A percentile compares a stretch with the other conserved stretches of the same genome.
Evolutionary conservation across 495 filamentous ascomycete genomes (phyloP).

Genomic region (Lepidopterella palustris): DNA sequence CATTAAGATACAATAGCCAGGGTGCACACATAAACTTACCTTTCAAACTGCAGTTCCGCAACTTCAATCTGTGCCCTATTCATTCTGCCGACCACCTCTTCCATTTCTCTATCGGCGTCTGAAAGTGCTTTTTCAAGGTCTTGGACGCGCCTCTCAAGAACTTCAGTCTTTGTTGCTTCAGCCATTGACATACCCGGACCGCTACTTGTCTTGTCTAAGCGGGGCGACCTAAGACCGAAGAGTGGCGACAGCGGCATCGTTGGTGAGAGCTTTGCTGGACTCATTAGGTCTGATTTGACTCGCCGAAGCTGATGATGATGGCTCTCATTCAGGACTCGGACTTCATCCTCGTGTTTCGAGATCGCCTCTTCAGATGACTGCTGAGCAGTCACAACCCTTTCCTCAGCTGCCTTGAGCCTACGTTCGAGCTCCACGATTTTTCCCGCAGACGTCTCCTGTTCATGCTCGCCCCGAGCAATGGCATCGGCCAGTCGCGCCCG

Average conservation of each 20-base stretch:
- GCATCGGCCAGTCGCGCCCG: conserved; percentile 77
- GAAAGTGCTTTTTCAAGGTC: conserved; percentile 77
- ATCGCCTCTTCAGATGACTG: conserved; percentile 80
- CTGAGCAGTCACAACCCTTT: conserved; percentile 75
- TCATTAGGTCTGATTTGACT: conserved; percentile 47
- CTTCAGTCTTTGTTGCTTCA: conserved; percentile 63
- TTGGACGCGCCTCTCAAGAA: conserved; percentile 60
- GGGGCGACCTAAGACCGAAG: conserved; percentile 51
- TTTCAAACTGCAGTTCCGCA: conserved; percentile 80
- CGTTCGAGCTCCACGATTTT: conserved; percentile 79
- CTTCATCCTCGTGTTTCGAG: conserved; percentile 76
- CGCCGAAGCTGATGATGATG: conserved; percentile 73
- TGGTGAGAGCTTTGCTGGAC: conserved; percentile 14
- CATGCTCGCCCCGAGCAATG: conserved; percentile 76
- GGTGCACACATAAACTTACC: conserved; percentile 44
- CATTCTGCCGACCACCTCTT: conserved; percentile 84
- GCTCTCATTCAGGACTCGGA: conserved; percentile 64
- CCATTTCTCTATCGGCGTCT: conserved; percentile 87
- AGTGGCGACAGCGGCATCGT: conserved; percentile 62
- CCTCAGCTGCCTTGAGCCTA: conserved; percentile 73
- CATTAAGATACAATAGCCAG: neutral
- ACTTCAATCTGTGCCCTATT: conserved; percentile 93
- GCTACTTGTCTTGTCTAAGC: conserved; percentile 52
- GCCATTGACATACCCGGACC: conserved; percentile 49
- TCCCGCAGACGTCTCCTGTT: conserved; percentile 68